Conservation (phyloP, 305 asterid genomes). For the Fraxinus latifolia region DNA sequence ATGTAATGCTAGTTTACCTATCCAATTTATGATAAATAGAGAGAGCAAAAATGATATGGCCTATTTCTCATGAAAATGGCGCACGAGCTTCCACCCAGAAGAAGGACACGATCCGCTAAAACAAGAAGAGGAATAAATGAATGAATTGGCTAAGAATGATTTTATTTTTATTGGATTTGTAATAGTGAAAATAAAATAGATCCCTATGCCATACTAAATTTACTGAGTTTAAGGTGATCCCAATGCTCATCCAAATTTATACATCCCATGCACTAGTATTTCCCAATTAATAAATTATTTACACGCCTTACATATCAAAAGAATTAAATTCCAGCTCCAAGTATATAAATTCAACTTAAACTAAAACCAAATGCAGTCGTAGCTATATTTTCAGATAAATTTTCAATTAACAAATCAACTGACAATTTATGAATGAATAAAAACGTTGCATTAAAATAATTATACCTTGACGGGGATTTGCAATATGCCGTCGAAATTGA, state of each 20-base stretch:
- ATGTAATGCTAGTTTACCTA: background rate
- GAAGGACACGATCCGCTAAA: background rate
- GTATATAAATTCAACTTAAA: background rate
- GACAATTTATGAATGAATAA: background rate
- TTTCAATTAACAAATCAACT: background rate
- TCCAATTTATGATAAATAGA: background rate
- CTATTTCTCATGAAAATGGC: background rate
- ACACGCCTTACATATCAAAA: background rate
- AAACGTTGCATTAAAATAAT: background rate
- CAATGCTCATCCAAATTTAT: background rate
- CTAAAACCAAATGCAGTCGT: background rate
- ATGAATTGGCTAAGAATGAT: background rate
- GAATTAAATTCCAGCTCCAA: background rate
- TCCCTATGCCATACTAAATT: background rate
- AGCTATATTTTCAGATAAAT: background rate
- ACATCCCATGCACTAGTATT: background rate
- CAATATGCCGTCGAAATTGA: slow-evolving; percentile 26
- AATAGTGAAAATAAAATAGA: background rate
- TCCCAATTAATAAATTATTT: background rate
- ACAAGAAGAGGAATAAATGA: background rate
- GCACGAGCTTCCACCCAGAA: background rate
- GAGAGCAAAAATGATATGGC: background rate
- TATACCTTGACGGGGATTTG: slow-evolving; percentile 28
- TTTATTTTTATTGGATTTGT: background rate
- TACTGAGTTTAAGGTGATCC: background rate